Evolutionary conservation across 192 early-diverging fungal species (phyloP).

Genomic region (Entrophospora sp.): DNA sequence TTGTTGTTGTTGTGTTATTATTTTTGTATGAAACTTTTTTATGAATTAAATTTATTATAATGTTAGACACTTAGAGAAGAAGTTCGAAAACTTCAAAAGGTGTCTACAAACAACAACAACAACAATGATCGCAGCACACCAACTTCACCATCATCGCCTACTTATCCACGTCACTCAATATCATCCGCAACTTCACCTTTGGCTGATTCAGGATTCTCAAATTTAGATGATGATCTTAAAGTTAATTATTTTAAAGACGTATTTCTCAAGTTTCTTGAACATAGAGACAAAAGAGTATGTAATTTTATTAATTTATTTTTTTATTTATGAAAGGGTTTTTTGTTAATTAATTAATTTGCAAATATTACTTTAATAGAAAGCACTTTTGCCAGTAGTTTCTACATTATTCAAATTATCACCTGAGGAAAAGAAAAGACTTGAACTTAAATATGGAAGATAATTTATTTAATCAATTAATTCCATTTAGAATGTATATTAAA

Average conservation of each 20-base stretch:
- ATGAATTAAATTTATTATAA: background rate
- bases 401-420: background rate
- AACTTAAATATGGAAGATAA: background rate
- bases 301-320: background rate
- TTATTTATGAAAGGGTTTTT: background rate
- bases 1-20: background rate
- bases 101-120: no score
- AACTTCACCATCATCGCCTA: slow-evolving; percentile 17
- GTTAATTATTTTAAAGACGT: slow-evolving; percentile 70
- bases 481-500: no score
- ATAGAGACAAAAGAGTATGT: slow-evolving; percentile 59
- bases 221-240: slow-evolving; percentile 51
- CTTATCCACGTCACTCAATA: background rate
- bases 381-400: background rate
- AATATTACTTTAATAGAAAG: background rate
- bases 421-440: background rate
- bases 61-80: slow-evolving; percentile 70
- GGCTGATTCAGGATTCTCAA: background rate
- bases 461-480: no score
- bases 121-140: slow-evolving; percentile 19
- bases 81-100: slow-evolving; percentile 53
- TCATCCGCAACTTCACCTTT: slow-evolving; percentile 4
- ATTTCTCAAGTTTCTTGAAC: slow-evolving; percentile 66
- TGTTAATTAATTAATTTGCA: background rate
- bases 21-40: background rate